Base-by-base conservation (phyloP, 345 rosid genomes). In the Dipteronia dyeriana region DNA sequence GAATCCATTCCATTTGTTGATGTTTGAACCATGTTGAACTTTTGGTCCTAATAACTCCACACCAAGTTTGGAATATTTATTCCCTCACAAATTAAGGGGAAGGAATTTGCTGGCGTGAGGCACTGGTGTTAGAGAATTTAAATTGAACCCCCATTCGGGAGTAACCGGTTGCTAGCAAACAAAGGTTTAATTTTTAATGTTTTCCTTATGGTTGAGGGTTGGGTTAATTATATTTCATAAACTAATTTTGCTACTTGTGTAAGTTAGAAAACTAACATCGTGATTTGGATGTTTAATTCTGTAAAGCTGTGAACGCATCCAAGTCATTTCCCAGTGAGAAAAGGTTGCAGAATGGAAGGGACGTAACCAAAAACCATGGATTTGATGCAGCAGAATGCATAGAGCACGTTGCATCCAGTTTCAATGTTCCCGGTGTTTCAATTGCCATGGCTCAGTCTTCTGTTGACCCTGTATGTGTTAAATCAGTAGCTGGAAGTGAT, bases 391-490 rank as follows among this genome's bases (percentile, higher is more conserved):
- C 87, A 20, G 89, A 87, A 68, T 71, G 88, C 76, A 79, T 78
- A 75, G 91, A 90, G 72, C 79, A 39, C 66, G 79, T 83, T 73
- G 90, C 87, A 76, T 88, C 89, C 76, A 57, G 85, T 75, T 80
- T 79, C 77, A 84, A 79, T 78, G 84, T 77, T 82, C 84, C 82
- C 22, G 88, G 88, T 76, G 84, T 85, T 82, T 78, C 94, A 82
- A 84, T 84, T 84, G 86, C 90, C 53, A 75, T 83, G 75, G 86
- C 90, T 73, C 94, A 81, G 25, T 86, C 93, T 80, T 83, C 87
- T 77, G 29, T 85, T 57, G 91, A 88, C 70, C 85, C 85, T 82
- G 97, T 87, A 53, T 80, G 83, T 78, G 87, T 79, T 41, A 89
- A 87, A 78, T 76, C 88, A 69, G 70, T 76, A 67, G 67, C 80